Evolutionary conservation across 2,329 filamentous ascomycete species (phyloP).

Genomic region (Cladophialophora bantiana): DNA sequence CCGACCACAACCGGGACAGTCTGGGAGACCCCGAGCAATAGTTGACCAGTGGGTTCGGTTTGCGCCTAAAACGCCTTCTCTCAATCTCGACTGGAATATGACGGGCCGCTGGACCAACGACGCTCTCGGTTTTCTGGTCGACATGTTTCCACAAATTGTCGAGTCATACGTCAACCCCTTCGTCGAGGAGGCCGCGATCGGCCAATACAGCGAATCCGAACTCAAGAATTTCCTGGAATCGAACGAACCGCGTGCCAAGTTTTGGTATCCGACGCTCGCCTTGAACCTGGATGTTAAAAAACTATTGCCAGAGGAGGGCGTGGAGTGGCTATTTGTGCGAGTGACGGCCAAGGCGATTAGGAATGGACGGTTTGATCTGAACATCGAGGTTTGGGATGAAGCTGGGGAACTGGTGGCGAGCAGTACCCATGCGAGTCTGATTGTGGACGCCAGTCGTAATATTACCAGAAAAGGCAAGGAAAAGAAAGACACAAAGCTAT

Average conservation of each 20-base stretch:
- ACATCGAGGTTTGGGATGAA: constrained; percentile 71
- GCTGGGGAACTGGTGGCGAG: constrained; percentile 70
- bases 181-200: constrained; percentile 42
- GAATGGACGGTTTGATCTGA: constrained; percentile 77
- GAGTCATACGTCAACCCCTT: constrained; percentile 56
- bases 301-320: constrained; percentile 68
- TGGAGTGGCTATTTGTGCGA: constrained; percentile 74
- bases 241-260: constrained; percentile 45
- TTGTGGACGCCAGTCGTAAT: constrained; percentile 70
- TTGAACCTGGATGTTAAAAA: constrained; percentile 82
- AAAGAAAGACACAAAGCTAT: constrained; percentile 20
- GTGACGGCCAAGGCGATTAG: constrained; percentile 70
- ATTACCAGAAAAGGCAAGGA: constrained; percentile 24
- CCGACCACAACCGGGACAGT: constrained; percentile 38
- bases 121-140: constrained; percentile 69
- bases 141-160: constrained; percentile 72
- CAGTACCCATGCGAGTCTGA: constrained; percentile 71
- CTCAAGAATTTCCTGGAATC: constrained; percentile 45
- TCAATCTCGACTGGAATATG: constrained; percentile 52
- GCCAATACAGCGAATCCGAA: constrained; percentile 44
- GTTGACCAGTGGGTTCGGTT: constrained; percentile 72
- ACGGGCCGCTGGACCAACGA: constrained; percentile 66
- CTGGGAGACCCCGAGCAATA: constrained; percentile 30
- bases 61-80: constrained; percentile 35
- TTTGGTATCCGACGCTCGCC: constrained; percentile 79